Evolutionary conservation across 2,329 filamentous ascomycete species (phyloP).

Genomic region (Apiospora arundinis): DNA sequence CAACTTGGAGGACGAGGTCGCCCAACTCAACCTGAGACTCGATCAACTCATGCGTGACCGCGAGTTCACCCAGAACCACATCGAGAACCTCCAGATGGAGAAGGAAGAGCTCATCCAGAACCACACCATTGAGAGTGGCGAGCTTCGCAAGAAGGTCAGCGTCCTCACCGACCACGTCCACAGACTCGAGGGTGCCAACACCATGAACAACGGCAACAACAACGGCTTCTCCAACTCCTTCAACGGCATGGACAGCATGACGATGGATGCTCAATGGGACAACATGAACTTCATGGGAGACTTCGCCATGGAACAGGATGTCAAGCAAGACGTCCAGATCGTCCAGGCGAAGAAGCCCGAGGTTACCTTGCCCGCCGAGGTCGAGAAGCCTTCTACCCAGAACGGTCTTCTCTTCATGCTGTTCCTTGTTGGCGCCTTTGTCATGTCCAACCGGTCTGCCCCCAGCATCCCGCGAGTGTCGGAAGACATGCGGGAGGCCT

Average conservation of each 20-base stretch:
- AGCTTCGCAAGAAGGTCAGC: conserved; percentile 90
- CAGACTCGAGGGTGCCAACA: conserved; percentile 69
- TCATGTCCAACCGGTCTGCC: conserved; percentile 82
- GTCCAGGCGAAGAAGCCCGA: conserved; percentile 62
- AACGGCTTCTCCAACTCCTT: conserved; percentile 74
- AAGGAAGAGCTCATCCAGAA: conserved; percentile 89
- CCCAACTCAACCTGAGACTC: conserved; percentile 70
- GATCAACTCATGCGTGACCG: conserved; percentile 76
- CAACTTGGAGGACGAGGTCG: conserved; percentile 79
- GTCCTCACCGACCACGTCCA: conserved; percentile 77
- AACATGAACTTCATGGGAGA: conserved; percentile 79
- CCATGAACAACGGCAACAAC: conserved; percentile 62
- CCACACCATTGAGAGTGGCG: conserved; percentile 89
- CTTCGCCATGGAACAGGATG: conserved; percentile 66
- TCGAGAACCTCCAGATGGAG: conserved; percentile 80
- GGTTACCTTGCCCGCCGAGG: conserved; percentile 51
- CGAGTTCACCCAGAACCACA: conserved; percentile 75
- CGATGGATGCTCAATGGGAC: conserved; percentile 84
- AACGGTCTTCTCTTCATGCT: conserved; percentile 91
- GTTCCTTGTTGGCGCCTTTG: conserved; percentile 93
- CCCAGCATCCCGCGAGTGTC: conserved; percentile 78
- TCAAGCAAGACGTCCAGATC: conserved; percentile 65
- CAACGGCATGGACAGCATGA: conserved; percentile 81
- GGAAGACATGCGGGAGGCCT: conserved; percentile 80
- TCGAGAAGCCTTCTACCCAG: conserved; percentile 73